phyloP scores from a whole-genome alignment of 2,329 filamentous ascomycete species.

The Huntiella moniliformis region DNA sequence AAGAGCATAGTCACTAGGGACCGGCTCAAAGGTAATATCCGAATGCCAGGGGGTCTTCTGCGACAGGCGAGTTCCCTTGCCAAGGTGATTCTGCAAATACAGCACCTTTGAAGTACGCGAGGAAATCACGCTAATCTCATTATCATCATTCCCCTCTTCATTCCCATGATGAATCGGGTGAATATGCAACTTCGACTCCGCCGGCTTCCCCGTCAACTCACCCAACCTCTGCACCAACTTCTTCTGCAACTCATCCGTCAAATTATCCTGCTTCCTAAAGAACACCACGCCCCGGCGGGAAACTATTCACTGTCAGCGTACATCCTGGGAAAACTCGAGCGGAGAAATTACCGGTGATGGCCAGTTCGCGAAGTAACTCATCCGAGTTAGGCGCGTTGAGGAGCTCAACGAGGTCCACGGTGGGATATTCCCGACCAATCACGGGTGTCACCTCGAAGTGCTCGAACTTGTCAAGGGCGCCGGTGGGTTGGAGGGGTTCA shows the following conservation, averaged over 20 bases:
- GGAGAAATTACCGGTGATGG: constrained; percentile 37
- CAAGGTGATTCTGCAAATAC: constrained; percentile 24
- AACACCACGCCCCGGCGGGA: constrained; percentile 53
- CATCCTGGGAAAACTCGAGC: neutral
- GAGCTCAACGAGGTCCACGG: constrained; percentile 39
- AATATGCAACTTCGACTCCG: constrained; percentile 37
- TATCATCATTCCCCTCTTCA: constrained; percentile 32
- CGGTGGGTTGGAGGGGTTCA: constrained; percentile 29
- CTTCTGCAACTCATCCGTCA: constrained; percentile 47
- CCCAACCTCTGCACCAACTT: constrained; percentile 42
- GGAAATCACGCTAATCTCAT: constrained; percentile 45
- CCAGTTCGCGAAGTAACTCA: constrained; percentile 44
- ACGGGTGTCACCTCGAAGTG: constrained; percentile 40
- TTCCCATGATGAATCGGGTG: constrained; percentile 37
- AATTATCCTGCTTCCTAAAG: constrained; percentile 43
- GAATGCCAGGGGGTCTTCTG: constrained; percentile 36
- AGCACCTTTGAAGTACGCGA: constrained; percentile 34
- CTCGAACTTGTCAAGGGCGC: constrained; percentile 31
- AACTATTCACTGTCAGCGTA: constrained; percentile 24
- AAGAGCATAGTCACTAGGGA: constrained; percentile 44
- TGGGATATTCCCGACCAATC: constrained; percentile 43
- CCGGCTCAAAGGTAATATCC: constrained; percentile 46
- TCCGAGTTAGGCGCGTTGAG: constrained; percentile 43
- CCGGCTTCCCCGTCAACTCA: constrained; percentile 36
- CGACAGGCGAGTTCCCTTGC: constrained; percentile 24